phyloP scores from a whole-genome alignment of 345 rosid genomes.

The Citrus reticulata region DNA sequence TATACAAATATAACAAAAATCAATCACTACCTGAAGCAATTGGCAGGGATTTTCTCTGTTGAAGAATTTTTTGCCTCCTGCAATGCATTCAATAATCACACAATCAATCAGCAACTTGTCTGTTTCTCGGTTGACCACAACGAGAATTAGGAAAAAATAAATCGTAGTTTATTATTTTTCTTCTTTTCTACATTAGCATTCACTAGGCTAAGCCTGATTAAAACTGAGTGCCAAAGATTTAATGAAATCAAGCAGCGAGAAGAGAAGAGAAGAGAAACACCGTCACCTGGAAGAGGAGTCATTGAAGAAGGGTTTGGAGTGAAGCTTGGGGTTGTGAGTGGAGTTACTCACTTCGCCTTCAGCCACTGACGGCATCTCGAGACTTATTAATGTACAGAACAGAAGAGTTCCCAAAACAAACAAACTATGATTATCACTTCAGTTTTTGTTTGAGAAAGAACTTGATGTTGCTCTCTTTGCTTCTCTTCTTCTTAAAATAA shows the following conservation, averaged over 20 bases:
- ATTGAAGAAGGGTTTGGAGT: constrained; percentile 24
- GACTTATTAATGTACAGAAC: no score
- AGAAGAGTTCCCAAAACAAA: no score
- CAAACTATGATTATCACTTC: no score
- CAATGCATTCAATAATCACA: constrained; percentile 16
- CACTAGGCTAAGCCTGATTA: no score
- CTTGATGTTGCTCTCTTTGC: no score
- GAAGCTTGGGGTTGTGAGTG: constrained; percentile 16
- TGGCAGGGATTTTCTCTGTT: constrained; percentile 78
- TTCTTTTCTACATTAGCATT: not conserved
- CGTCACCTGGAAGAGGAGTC: constrained; percentile 32
- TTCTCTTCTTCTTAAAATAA: no score
- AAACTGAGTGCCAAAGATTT: not conserved
- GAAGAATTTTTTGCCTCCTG: constrained; percentile 46
- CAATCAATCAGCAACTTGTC: not conserved
- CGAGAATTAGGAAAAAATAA: not conserved
- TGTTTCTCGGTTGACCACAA: no score
- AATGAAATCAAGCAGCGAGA: not conserved
- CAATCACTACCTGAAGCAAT: constrained; percentile 63
- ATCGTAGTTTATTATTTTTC: not conserved
- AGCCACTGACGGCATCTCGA: constrained; percentile 54
- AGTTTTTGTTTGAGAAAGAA: no score
- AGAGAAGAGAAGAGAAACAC: not conserved
- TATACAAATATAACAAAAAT: not conserved
- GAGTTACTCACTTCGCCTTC: constrained; percentile 25